Conservation (phyloP, 2,329 filamentous ascomycete species). For the Fusarium secorum region DNA sequence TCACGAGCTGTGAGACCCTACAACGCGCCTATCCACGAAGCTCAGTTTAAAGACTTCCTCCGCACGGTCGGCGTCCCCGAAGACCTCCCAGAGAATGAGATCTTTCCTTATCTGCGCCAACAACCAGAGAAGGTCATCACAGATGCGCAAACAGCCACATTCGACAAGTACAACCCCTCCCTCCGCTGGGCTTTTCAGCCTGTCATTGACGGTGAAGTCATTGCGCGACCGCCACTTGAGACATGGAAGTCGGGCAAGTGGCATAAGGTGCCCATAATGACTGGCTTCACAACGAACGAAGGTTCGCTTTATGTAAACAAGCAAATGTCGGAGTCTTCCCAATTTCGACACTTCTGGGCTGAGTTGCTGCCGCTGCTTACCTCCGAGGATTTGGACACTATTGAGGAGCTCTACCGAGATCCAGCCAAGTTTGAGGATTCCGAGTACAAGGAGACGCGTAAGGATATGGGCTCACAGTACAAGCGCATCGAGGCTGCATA, state of each 20-base stretch:
- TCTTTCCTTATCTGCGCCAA: slow-evolving; percentile 59
- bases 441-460: slow-evolving; percentile 50
- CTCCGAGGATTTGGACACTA: slow-evolving; percentile 57
- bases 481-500: slow-evolving; percentile 63
- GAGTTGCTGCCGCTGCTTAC: slow-evolving; percentile 66
- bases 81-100: slow-evolving; percentile 33
- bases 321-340: slow-evolving; percentile 52
- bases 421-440: slow-evolving; percentile 46
- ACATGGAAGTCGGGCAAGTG: slow-evolving; percentile 55
- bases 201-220: slow-evolving; percentile 67
- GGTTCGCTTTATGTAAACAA: slow-evolving; percentile 70
- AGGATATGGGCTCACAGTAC: slow-evolving; percentile 58
- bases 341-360: slow-evolving; percentile 68
- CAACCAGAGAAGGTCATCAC: slow-evolving; percentile 40
- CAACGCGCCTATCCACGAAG: slow-evolving; percentile 66
- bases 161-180: slow-evolving; percentile 53
- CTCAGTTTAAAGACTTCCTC: slow-evolving; percentile 55
- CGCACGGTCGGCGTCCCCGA: slow-evolving; percentile 18
- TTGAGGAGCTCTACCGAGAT: slow-evolving; percentile 69
- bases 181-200: slow-evolving; percentile 72
- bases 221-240: slow-evolving; percentile 64
- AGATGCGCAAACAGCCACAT: slow-evolving; percentile 54
- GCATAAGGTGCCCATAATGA: slow-evolving; percentile 59
- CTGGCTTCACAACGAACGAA: slow-evolving; percentile 75
- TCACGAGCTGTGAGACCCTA: slow-evolving; percentile 61